These are phyloP conservation scores for Trichoderma koningiopsis DNA, from an alignment of 2,329 filamentous ascomycete genomes.

Conservation along the genomic window DNA sequence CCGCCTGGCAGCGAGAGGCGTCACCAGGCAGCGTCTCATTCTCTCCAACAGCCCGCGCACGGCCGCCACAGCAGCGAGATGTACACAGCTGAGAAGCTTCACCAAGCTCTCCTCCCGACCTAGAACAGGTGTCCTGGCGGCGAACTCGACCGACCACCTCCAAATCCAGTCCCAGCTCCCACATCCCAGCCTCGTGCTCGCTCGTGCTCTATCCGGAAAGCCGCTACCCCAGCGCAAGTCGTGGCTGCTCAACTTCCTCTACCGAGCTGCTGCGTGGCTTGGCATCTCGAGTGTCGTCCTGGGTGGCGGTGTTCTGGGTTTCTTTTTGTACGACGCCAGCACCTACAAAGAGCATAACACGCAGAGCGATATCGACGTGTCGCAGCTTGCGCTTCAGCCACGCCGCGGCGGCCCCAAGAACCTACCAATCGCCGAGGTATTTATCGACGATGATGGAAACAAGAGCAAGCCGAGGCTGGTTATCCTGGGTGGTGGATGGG, in stretches of 20 bases:
- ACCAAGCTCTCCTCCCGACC: slow-evolving; percentile 29
- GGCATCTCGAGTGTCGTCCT: slow-evolving; percentile 76
- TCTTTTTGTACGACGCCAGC: slow-evolving; percentile 91
- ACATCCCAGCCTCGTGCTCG: slow-evolving; percentile 29
- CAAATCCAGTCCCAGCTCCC: neutral
- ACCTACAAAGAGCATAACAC: slow-evolving; percentile 78
- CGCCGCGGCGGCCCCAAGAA: slow-evolving; percentile 90
- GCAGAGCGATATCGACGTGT: slow-evolving; percentile 76
- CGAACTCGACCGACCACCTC: slow-evolving; percentile 2
- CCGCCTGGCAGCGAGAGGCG: slow-evolving; percentile 12
- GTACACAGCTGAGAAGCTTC: slow-evolving; percentile 29
- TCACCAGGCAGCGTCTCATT: slow-evolving; percentile 21
- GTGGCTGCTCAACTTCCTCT: slow-evolving; percentile 59
- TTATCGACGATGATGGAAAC: slow-evolving; percentile 86
- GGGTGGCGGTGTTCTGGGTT: slow-evolving; percentile 70
- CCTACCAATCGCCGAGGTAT: slow-evolving; percentile 82
- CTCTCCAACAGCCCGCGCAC: slow-evolving; percentile 27
- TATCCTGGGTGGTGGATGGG: slow-evolving; percentile 93
- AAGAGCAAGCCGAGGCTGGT: slow-evolving; percentile 93
- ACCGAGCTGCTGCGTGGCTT: slow-evolving; percentile 61
- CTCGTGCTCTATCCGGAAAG: slow-evolving; percentile 53
- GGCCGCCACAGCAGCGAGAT: slow-evolving; percentile 24
- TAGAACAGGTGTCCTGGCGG: slow-evolving; percentile 16
- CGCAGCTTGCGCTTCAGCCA: slow-evolving; percentile 78
- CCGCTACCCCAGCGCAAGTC: slow-evolving; percentile 54